phyloP scores from a whole-genome alignment of 208 protist genomes.

The Wallacemonas sp. region DNA sequence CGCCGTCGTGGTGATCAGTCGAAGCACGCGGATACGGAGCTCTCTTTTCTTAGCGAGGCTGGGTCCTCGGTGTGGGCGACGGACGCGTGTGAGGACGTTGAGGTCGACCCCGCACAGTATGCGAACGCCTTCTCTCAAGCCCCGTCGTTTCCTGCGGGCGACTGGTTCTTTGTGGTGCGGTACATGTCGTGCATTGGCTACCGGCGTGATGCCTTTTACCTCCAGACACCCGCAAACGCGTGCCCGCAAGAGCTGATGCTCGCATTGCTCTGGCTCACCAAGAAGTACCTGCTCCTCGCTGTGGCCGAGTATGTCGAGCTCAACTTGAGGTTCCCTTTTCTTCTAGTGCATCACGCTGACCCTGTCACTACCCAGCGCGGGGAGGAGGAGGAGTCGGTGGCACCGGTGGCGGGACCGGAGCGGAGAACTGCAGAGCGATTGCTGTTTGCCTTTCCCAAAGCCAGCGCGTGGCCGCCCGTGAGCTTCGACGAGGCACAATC shows the following conservation, averaged over 20 bases:
- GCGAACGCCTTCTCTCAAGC: constrained; percentile 4
- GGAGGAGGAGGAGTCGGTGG: too few species aligned
- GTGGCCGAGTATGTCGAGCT: constrained; percentile 73
- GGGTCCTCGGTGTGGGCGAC: constrained; percentile 1
- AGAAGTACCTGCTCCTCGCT: constrained; percentile 57
- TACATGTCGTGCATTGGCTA: constrained; percentile 66
- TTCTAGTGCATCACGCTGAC: constrained; percentile 26
- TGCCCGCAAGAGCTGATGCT: constrained; percentile 67
- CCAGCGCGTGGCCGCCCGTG: constrained; percentile 64
- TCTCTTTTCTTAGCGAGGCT: neutral
- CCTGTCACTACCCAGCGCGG: too few species aligned
- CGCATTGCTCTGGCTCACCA: constrained; percentile 77
- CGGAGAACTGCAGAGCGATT: too few species aligned
- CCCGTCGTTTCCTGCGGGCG: constrained; percentile 23
- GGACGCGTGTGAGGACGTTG: neutral
- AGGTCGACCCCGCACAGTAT: constrained; percentile 5
- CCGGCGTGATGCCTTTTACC: constrained; percentile 56
- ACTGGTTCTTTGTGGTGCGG: constrained; percentile 58
- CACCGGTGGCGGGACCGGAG: too few species aligned
- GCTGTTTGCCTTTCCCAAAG: constrained; percentile 32
- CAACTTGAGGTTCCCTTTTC: constrained; percentile 44
- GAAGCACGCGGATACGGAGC: neutral
- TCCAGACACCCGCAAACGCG: constrained; percentile 48
- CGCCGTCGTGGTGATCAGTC: neutral
- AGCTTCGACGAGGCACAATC: constrained; percentile 55